Conservation (phyloP, 2,329 filamentous ascomycete species). For the Trichophyton mentagrophytes region DNA sequence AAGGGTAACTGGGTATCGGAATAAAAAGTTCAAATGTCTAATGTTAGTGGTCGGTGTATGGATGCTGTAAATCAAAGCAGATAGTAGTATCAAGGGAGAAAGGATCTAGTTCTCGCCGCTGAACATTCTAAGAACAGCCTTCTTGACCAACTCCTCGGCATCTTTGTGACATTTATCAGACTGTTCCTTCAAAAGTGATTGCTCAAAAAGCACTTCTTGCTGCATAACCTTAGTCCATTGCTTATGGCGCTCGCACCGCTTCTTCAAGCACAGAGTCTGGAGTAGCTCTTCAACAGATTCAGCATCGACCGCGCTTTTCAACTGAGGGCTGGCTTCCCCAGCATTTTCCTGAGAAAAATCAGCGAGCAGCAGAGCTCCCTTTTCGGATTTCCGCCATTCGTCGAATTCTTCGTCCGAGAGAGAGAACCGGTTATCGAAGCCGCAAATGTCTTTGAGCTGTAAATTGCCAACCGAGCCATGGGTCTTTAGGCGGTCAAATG, state of each 20-base stretch:
- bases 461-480: background rate
- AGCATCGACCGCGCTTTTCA: conserved; percentile 21
- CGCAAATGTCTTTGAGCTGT: conserved; percentile 38
- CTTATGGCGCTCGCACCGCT: conserved; percentile 37
- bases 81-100: background rate
- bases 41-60: background rate
- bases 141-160: conserved; percentile 31
- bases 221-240: conserved; percentile 37
- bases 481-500: conserved; percentile 33
- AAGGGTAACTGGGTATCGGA: background rate
- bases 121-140: conserved; percentile 31
- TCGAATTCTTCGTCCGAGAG: conserved; percentile 39
- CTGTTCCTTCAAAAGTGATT: conserved; percentile 28
- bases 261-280: conserved; percentile 36
- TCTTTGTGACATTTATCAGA: conserved; percentile 30
- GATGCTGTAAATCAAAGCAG: background rate
- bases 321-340: conserved; percentile 18
- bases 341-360: conserved; percentile 24
- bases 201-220: conserved; percentile 33
- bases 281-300: conserved; percentile 21
- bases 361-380: conserved; percentile 28
- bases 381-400: conserved; percentile 31
- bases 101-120: conserved; percentile 17
- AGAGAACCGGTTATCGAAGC: conserved; percentile 34
- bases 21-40: background rate